phyloP scores from a whole-genome alignment of 352 stramenopile species.

The Peronospora belbahrii region DNA sequence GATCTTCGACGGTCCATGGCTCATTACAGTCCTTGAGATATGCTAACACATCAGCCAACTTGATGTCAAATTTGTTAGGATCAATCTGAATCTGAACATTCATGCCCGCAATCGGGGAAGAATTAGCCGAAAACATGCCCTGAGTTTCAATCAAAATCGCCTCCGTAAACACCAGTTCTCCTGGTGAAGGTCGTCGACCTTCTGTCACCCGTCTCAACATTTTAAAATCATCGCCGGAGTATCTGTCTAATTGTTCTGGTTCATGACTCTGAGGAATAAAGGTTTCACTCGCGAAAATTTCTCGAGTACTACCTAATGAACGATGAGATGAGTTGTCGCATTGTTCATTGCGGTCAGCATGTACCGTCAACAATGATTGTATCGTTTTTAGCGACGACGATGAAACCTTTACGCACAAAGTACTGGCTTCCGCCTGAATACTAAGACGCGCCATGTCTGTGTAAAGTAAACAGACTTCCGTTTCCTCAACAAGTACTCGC shows the following conservation, averaged over 20 bases:
- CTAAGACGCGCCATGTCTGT: conserved; percentile 28
- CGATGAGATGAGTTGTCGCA: not conserved
- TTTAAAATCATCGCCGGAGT: conserved; percentile 52
- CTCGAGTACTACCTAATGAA: not conserved
- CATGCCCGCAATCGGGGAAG: conserved; percentile 1
- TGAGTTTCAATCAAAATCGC: conserved; percentile 58
- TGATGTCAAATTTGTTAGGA: conserved; percentile 24
- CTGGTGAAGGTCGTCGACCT: conserved; percentile 35
- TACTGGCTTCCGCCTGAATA: conserved; percentile 37
- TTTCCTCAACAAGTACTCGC: not conserved
- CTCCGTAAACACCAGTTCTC: conserved; percentile 63
- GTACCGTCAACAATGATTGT: conserved; percentile 17
- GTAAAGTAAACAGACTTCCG: conserved; percentile 13
- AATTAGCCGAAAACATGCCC: conserved; percentile 10
- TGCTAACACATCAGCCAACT: conserved; percentile 23
- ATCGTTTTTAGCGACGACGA: conserved; percentile 34
- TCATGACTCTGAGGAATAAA: not conserved
- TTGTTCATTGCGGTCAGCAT: not conserved
- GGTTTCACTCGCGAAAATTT: not conserved
- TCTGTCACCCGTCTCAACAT: conserved; percentile 44
- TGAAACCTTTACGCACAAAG: conserved; percentile 41
- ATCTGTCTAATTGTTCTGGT: not conserved
- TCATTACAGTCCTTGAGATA: conserved; percentile 55
- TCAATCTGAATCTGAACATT: conserved; percentile 23
- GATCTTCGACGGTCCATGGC: conserved; percentile 36